Percentiles rank a stretch among this genome's conserved stretches.
phyloP scores from a whole-genome alignment of 148 eudicot genomes.

The Rheum nobile region DNA sequence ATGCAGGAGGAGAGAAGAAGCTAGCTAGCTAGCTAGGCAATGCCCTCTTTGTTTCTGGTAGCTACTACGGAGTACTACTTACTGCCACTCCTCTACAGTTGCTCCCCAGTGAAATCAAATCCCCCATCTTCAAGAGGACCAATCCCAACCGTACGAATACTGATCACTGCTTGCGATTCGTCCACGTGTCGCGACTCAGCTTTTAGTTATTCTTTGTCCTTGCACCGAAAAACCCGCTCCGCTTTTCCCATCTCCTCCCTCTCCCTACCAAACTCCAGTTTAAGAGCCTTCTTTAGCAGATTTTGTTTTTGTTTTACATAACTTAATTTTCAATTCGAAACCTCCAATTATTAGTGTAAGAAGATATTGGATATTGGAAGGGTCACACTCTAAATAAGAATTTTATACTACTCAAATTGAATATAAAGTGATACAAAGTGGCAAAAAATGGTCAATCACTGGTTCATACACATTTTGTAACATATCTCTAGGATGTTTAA shows the following conservation, averaged over 20 bases:
- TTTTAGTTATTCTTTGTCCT: constrained; percentile 34
- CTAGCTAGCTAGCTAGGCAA: background rate
- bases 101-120: constrained; percentile 22
- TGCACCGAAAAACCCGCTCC: constrained; percentile 62
- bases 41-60: background rate
- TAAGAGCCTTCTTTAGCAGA: background rate
- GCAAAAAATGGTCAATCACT: too few relatives aligned
- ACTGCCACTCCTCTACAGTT: constrained; percentile 33
- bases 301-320: too few relatives aligned
- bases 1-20: background rate
- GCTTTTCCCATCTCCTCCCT: constrained; percentile 11
- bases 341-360: too few relatives aligned
- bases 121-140: background rate
- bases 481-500: too few relatives aligned
- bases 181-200: constrained; percentile 34
- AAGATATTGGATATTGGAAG: too few relatives aligned
- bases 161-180: constrained; percentile 6
- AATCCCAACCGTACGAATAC: constrained; percentile 23
- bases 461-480: too few relatives aligned
- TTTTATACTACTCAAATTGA: too few relatives aligned
- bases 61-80: background rate
- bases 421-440: too few relatives aligned
- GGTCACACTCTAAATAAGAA: too few relatives aligned
- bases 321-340: too few relatives aligned
- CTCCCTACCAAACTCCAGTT: background rate